Base-by-base conservation (phyloP, 2,329 filamentous ascomycete species). In the Alternaria conjuncta region DNA sequence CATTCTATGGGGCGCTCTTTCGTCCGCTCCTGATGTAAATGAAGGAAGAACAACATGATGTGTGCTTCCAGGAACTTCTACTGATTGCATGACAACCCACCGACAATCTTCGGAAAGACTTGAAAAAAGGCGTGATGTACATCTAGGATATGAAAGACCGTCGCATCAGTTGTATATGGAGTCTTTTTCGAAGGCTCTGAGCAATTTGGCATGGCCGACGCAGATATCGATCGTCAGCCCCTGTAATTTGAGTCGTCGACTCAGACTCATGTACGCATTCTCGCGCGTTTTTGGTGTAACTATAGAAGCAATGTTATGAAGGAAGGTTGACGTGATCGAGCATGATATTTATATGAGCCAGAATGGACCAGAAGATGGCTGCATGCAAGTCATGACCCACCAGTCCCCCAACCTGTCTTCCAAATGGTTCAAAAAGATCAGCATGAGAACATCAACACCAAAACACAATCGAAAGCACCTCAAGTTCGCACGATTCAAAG, bases 111-210 rank as follows among this genome's bases (percentile, higher is more conserved):
- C 5, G 28, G 6, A 30, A 30, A 30, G 4, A 6, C 6, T 13
- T 13, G 28, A 30, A 6, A 12, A 6, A 30, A 36, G 7, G 13
- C 13, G 4, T 7, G 1, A 15, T 4, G 36, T 18, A 18, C 36
- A 41, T 1, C 5, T 2, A 18, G 8, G 2, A 41, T 4, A 3
- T 41, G 9, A 9, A 5, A 10, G 9, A 2, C 3, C n/a, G 9
- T 2, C 36, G 5, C 36, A 41, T 41, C 36, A 18, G 8, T 41
- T 18, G n/a, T 41, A 1, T 18, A 5, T 18, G 2, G 3, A 11
- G 36, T 18, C 5, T 41, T 18, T 11, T 41, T 41, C 9, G n/a
- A 3, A 41, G 36, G 1, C 4, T 18, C 8, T 3, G 2, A 41
- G 15, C n/a, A 41, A 10, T 3, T 6, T 41, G 15, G 32, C 32